Base-by-base conservation (phyloP, 768 basidiomycete genomes). In the Ramaria sp. region DNA sequence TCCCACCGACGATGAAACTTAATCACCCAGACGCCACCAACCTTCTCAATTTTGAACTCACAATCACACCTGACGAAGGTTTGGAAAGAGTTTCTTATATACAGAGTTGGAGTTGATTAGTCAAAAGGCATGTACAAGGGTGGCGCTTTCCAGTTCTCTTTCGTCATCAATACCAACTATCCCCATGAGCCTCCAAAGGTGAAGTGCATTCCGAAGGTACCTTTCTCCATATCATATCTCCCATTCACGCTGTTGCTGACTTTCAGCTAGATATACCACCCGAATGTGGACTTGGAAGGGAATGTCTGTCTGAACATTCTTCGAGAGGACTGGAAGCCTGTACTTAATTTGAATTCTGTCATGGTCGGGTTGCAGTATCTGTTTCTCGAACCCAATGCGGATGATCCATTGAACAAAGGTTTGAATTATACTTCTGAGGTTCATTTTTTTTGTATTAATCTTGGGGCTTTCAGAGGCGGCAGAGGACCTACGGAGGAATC, bases 131-230 rank as follows among this genome's bases (percentile, higher is more conserved):
- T 99, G 89, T 99, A 99, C 78, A 91, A 92, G 72, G 91, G 91
- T 65, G 95, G 93, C 62, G 75, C 84, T 19, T 99, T 98, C 75
- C 71, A 75, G 54, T 99, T 99, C 77, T 92, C 91, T 39, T 94
- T 99, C 72, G 81, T 77, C 62, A 97, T 99, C 81, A 96, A 91
- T 73, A 85, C 83, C 70, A 97, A 95, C 73, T 99, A 99, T 72
- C 96, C 96, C 54, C 96, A 99, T 69, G 95, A 99, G 64, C 93
- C 96, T 52, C 96, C 96, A 66, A 99, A 97, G 72, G 96, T 99
- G 73, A 93, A 95, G 68, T 98, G 95, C 74, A 86, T 84, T 47
- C 91, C 91, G 67, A 96, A 84, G 62, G 95, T 94, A 67, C 57
- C 84, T 68, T 20, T 56, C 54, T 42, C 39, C 27, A 5, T 12